Evolutionary conservation across 176 grass and related monocot genomes (phyloP).

Genomic region (Eremochloa ophiuroides): DNA sequence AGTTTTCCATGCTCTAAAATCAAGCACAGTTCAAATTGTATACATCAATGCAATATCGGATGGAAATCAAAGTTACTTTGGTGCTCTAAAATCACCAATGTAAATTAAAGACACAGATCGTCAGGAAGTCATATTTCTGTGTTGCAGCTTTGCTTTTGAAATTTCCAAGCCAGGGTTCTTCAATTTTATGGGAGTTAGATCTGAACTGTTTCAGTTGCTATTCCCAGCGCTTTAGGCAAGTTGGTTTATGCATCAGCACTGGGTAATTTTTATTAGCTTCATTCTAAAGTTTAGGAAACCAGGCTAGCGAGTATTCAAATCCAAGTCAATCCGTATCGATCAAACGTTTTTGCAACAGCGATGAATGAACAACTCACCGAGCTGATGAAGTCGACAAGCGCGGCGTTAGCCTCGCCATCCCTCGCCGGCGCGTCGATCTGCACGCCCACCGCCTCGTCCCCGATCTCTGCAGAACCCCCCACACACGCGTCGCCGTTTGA

Average conservation of each 20-base stretch:
- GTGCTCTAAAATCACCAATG: not conserved
- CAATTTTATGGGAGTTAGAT: not conserved
- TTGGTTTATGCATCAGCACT: not conserved
- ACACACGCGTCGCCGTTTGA: not conserved
- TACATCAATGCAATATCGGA: not conserved
- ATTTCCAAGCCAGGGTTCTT: not conserved
- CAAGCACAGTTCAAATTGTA: not conserved
- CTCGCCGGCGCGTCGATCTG: conserved; percentile 93
- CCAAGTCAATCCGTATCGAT: not conserved
- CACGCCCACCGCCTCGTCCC: conserved; percentile 80
- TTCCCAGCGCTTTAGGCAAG: not conserved
- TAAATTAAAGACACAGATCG: not conserved
- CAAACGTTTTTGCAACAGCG: not conserved
- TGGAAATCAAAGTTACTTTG: too few species aligned
- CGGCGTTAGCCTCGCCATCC: conserved; percentile 93
- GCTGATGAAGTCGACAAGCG: conserved; percentile 88
- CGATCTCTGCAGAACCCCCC: conserved; percentile 48
- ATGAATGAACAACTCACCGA: conserved; percentile 35
- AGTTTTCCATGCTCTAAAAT: not conserved
- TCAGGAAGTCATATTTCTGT: not conserved
- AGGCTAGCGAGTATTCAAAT: not conserved
- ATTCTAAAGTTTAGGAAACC: not conserved
- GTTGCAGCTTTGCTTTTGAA: not conserved
- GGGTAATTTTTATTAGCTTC: not conserved
- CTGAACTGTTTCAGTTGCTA: not conserved